Percentiles rank a stretch among this genome's conserved stretches.
phyloP scores from a whole-genome alignment of 495 filamentous ascomycete species.

The Parathielavia appendiculata region DNA sequence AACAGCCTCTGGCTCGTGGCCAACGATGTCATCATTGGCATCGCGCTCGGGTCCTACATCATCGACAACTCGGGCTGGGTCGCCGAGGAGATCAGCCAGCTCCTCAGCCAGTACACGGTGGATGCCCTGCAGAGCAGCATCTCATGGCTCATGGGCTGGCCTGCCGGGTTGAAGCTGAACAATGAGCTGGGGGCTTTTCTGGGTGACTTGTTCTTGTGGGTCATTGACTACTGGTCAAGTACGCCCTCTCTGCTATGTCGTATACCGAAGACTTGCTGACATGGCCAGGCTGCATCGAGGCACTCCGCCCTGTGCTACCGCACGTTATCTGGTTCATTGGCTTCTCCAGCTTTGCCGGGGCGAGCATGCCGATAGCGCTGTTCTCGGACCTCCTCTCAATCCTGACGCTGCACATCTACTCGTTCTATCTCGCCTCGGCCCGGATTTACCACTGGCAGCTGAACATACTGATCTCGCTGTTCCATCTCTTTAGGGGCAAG shows the following conservation, averaged over 20 bases:
- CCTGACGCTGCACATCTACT: conserved; percentile 92
- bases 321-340: conserved; percentile 89
- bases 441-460: conserved; percentile 98
- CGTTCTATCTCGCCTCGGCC: conserved; percentile 93
- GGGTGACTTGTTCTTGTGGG: conserved; percentile 93
- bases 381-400: conserved; percentile 93
- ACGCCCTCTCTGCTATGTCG: conserved; percentile 22
- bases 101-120: conserved; percentile 78
- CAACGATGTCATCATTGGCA: conserved; percentile 98
- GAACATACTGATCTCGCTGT: conserved; percentile 90
- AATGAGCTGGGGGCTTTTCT: conserved; percentile 90
- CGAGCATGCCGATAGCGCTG: conserved; percentile 93
- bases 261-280: conserved; percentile 3
- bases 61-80: conserved; percentile 90
- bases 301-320: conserved; percentile 73
- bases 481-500: conserved; percentile 96
- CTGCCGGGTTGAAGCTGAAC: conserved; percentile 97
- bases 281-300: conserved; percentile 59
- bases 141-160: conserved; percentile 92
- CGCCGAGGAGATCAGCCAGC: conserved; percentile 69
- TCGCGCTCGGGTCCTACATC: conserved; percentile 92
- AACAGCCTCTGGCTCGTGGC: conserved; percentile 98
- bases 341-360: conserved; percentile 89
- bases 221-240: conserved; percentile 96
- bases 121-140: conserved; percentile 86